Conservation (phyloP, 75 land plant genomes). For the Sequoia sempervirens region DNA sequence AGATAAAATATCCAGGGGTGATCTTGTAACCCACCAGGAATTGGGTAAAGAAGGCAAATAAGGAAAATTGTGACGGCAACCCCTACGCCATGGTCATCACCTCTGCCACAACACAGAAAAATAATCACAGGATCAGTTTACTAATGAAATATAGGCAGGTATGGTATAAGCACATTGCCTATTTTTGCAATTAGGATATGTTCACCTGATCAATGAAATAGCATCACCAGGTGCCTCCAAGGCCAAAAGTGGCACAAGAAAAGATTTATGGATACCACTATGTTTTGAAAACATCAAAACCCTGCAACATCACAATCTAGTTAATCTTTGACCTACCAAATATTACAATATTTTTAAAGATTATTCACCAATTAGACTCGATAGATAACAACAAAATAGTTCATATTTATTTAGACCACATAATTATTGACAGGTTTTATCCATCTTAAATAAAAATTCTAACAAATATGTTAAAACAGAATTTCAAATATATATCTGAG, state of each 20-base stretch:
- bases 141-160: neutral
- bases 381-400: neutral
- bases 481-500: neutral
- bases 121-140: neutral
- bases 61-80: conserved; percentile 64
- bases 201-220: conserved; percentile 68
- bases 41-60: conserved; percentile 65
- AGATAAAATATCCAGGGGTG: neutral
- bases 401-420: neutral
- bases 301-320: conserved; percentile 26
- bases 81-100: conserved; percentile 77
- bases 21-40: conserved; percentile 52
- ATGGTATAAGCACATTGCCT: neutral
- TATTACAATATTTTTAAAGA: neutral
- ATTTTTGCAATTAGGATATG: neutral
- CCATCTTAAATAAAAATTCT: neutral
- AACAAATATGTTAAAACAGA: neutral
- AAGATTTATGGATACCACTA: conserved; percentile 45
- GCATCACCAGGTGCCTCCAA: conserved; percentile 52
- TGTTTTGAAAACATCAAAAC: conserved; percentile 49
- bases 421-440: neutral
- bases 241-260: conserved; percentile 71
- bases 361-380: neutral
- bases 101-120: conserved; percentile 31
- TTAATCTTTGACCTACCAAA: neutral